These are phyloP conservation scores for Echium plantagineum DNA, from an alignment of 257 asterid genomes.

Conservation along the genomic window DNA sequence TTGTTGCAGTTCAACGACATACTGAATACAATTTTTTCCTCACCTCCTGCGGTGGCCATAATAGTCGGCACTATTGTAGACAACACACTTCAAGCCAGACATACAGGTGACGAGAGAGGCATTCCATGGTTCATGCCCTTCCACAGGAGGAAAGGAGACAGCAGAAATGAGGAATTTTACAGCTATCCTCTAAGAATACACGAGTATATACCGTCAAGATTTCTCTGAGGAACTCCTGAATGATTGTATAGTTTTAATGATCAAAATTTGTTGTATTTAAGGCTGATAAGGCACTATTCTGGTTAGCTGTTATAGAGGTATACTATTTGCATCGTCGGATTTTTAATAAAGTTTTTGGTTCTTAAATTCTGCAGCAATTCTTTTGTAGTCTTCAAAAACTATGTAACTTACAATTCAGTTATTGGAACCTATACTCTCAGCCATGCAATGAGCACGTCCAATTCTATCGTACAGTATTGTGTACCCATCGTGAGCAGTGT, in stretches of 20 bases:
- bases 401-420: neutral
- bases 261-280: neutral
- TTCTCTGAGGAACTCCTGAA: slow-evolving; percentile 29
- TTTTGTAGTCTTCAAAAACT: neutral
- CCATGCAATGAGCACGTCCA: neutral
- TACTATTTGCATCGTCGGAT: neutral
- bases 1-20: slow-evolving; percentile 74
- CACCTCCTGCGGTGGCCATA: slow-evolving; percentile 76
- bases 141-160: slow-evolving; percentile 67
- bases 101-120: slow-evolving; percentile 56
- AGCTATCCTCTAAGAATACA: slow-evolving; percentile 63
- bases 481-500: too few relatives aligned
- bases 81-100: slow-evolving; percentile 71
- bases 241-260: slow-evolving; percentile 19
- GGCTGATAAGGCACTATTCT: neutral
- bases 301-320: neutral
- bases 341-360: neutral
- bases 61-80: slow-evolving; percentile 57
- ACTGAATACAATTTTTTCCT: slow-evolving; percentile 74
- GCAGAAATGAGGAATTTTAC: slow-evolving; percentile 84
- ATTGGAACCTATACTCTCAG: neutral
- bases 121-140: slow-evolving; percentile 77
- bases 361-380: neutral
- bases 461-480: too few relatives aligned
- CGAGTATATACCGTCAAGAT: slow-evolving; percentile 70